These are phyloP conservation scores for Penicillium pulvis DNA, from an alignment of 495 filamentous ascomycete genomes.

Conservation along the genomic window DNA sequence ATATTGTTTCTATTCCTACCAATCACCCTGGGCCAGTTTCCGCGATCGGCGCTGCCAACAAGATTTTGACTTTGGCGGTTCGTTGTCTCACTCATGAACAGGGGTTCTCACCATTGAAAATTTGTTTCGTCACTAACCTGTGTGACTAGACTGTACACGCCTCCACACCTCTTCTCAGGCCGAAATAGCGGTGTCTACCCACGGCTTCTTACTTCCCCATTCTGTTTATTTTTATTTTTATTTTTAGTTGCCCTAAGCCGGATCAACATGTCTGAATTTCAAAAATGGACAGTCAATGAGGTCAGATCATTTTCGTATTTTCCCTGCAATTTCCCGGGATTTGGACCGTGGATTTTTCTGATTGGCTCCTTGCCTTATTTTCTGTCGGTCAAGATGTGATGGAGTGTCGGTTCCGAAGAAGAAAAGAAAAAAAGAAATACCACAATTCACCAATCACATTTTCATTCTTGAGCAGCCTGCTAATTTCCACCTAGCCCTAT, in stretches of 20 bases:
- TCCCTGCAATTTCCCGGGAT: slow-evolving; percentile 13
- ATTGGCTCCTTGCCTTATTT: slow-evolving; percentile 14
- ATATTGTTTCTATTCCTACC: not conserved
- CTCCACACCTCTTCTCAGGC: slow-evolving; percentile 1
- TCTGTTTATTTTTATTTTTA: not conserved
- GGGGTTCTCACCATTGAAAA: slow-evolving; percentile 8
- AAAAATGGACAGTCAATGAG: slow-evolving; percentile 48
- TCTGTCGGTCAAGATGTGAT: slow-evolving; percentile 23
- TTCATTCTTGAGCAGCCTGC: not conserved
- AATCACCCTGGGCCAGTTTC: slow-evolving; percentile 5
- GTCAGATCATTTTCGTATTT: slow-evolving; percentile 26
- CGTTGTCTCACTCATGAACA: slow-evolving; percentile 12
- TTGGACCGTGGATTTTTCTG: slow-evolving; percentile 1
- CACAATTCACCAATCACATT: slow-evolving; percentile 6
- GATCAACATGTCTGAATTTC: slow-evolving; percentile 40
- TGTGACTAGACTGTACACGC: slow-evolving; percentile 4
- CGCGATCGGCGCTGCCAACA: slow-evolving; percentile 21
- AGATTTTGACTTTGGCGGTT: slow-evolving; percentile 8
- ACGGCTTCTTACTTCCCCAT: not conserved
- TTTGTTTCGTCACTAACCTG: slow-evolving; percentile 14
- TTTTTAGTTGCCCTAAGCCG: slow-evolving; percentile 5
- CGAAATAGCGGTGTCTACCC: slow-evolving; percentile 16
- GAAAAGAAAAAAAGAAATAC: slow-evolving; percentile 10
- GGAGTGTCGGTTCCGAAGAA: slow-evolving; percentile 10
- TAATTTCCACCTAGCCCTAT: slow-evolving; percentile 60